A percentile compares a stretch with the other conserved stretches of the same genome.
Evolutionary conservation across 2,329 filamentous ascomycete species (phyloP).

Genomic region (Cladobotryum protrusum): DNA sequence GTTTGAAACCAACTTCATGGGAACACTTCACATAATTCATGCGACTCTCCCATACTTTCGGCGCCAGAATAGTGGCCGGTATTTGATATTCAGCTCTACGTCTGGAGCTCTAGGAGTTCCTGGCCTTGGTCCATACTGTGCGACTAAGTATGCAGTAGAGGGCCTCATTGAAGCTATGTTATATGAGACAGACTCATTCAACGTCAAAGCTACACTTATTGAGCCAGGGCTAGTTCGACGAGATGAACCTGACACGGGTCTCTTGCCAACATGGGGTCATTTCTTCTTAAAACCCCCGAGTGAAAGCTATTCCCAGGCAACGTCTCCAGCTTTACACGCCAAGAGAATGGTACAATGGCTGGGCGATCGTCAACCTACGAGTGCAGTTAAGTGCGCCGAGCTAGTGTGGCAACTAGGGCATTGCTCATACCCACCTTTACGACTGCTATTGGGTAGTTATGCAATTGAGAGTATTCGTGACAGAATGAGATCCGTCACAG

Average conservation of each 20-base stretch:
- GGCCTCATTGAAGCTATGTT: slow-evolving; percentile 94
- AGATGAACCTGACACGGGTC: slow-evolving; percentile 64
- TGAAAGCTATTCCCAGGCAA: slow-evolving; percentile 70
- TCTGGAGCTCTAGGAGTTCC: slow-evolving; percentile 90
- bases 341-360: slow-evolving; percentile 92
- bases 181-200: slow-evolving; percentile 87
- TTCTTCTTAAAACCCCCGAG: slow-evolving; percentile 85
- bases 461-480: slow-evolving; percentile 95
- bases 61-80: slow-evolving; percentile 66
- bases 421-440: slow-evolving; percentile 85
- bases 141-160: slow-evolving; percentile 95
- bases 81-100: slow-evolving; percentile 91
- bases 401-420: slow-evolving; percentile 92
- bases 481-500: slow-evolving; percentile 79
- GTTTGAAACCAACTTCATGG: slow-evolving; percentile 97
- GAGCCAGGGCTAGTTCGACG: slow-evolving; percentile 83
- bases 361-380: slow-evolving; percentile 85
- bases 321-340: slow-evolving; percentile 80
- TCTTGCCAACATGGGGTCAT: slow-evolving; percentile 79
- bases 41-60: slow-evolving; percentile 83
- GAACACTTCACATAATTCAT: slow-evolving; percentile 89
- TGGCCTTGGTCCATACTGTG: slow-evolving; percentile 88
- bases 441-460: slow-evolving; percentile 84
- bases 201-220: slow-evolving; percentile 88
- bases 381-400: slow-evolving; percentile 87